Conservation (phyloP, 78 protist species). For the Dictyostelium firmibasis region DNA sequence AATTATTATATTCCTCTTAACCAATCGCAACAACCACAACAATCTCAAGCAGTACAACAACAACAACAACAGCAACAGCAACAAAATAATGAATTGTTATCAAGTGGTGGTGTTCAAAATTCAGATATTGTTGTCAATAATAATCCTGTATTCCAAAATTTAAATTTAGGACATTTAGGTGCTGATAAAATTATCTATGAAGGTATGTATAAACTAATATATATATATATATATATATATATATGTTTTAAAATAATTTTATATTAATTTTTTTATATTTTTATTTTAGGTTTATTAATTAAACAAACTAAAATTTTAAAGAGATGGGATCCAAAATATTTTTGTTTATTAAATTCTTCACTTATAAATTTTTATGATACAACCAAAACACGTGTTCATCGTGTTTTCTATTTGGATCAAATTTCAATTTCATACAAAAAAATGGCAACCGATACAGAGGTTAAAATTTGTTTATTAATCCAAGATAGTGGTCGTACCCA, state of each 20-base stretch:
- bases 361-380: constrained; percentile 57
- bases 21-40: constrained; percentile 26
- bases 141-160: constrained; percentile 53
- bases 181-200: constrained; percentile 73
- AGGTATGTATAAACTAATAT: not conserved
- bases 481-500: constrained; percentile 65
- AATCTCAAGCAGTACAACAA: not conserved
- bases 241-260: not conserved
- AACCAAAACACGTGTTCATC: constrained; percentile 43
- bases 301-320: constrained; percentile 63
- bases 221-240: not conserved
- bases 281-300: not conserved
- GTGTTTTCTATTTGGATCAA: constrained; percentile 63
- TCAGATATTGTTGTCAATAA: constrained; percentile 37
- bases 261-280: not conserved
- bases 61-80: not conserved
- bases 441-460: constrained; percentile 48
- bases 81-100: constrained; percentile 11
- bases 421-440: constrained; percentile 25
- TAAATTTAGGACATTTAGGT: constrained; percentile 63
- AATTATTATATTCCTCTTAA: not conserved
- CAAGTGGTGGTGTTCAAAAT: constrained; percentile 43
- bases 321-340: constrained; percentile 42
- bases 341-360: constrained; percentile 32
- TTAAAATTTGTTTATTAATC: constrained; percentile 49